Percentiles rank a stretch among this genome's conserved stretches.
These are phyloP conservation scores for Polytrichum commune DNA, from an alignment of 225 moss, liverwort and hornwort species.

Conservation along the genomic window DNA sequence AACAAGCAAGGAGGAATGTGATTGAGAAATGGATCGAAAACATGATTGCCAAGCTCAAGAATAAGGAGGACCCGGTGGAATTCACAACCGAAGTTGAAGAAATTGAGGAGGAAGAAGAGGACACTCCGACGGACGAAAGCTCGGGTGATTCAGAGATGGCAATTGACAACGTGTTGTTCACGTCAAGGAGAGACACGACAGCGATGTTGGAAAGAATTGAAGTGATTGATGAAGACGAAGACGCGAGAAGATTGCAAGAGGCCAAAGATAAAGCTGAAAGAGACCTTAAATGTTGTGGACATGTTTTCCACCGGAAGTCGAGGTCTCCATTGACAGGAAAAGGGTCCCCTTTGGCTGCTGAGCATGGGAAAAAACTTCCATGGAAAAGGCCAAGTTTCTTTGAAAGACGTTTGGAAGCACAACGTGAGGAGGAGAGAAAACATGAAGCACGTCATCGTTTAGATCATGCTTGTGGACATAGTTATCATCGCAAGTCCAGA, in stretches of 20 bases:
- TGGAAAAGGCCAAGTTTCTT: slow-evolving; percentile 28
- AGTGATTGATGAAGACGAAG: slow-evolving; percentile 12
- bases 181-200: slow-evolving; percentile 18
- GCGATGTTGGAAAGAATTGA: slow-evolving; percentile 17
- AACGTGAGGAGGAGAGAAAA: slow-evolving; percentile 6
- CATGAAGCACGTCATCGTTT: background rate
- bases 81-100: slow-evolving; percentile 20
- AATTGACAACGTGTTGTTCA: background rate
- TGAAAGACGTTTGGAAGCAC: slow-evolving; percentile 10
- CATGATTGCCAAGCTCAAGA: slow-evolving; percentile 27
- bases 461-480: slow-evolving; percentile 26
- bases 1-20: slow-evolving; percentile 53
- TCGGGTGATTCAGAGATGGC: slow-evolving; percentile 1
- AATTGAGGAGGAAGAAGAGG: slow-evolving; percentile 11
- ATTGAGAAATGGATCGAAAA: slow-evolving; percentile 32
- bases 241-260: background rate
- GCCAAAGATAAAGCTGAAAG: background rate
- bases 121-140: slow-evolving; percentile 5
- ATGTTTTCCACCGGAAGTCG: slow-evolving; percentile 34
- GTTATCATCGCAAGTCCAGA: slow-evolving; percentile 26
- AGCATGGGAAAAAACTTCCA: slow-evolving; percentile 17
- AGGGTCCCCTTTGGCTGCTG: slow-evolving; percentile 4
- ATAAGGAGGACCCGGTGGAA: background rate
- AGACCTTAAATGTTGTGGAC: slow-evolving; percentile 18
- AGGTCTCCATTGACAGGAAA: slow-evolving; percentile 26